Base-by-base conservation (phyloP, 2,329 filamentous ascomycete species). In the Aspergillus terreus region DNA sequence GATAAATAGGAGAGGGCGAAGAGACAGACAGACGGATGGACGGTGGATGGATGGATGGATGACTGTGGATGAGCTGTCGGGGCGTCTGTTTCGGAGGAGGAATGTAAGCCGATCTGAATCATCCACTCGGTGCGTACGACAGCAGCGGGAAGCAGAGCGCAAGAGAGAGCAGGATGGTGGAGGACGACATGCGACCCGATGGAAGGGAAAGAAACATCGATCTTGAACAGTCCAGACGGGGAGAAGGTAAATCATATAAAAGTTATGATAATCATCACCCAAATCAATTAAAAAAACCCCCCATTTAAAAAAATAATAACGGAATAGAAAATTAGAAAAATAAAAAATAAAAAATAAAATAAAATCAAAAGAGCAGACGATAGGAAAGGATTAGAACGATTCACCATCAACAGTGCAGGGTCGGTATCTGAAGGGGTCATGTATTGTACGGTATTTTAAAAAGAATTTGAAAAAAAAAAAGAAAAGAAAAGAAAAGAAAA, bases 81-180 rank as follows among this genome's bases (percentile, higher is more conserved):
- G 44, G 45, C 40, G 46, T 51, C 52, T 54, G 58, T 55, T 53
- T 57, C 50, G 49, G 55, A 51, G 51, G 48, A 56, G 53, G 52
- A 57, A 54, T 56, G 54, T 57, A 54, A 58, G 58, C 56, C 56
- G 56, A 59, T 56, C 49, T 52, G 49, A 30, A 42, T 42, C 40
- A 56, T 54, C 53, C 57, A 59, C 57, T 49, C 44, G 47, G 47
- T 50, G 49, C 47, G 46, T 52, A 30, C 27, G 27, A 30, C 7
- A 30, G 27, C 23, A 23, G 9, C 23, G 6, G 23, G 27, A 30
- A 11, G 43, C 44, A 30, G 36, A 23, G 36, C 25, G 33, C 23
- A 17, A 36, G 30, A 49, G 33, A 38, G 40, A 23, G 42, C 23
- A 23, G 27, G 27, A 30, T 4, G 27, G 38, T 44, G 32, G 40